Percentiles rank a stretch among this genome's conserved stretches.
These are phyloP conservation scores for Leccinum angustisporum DNA, from an alignment of 1,284 basidiomycete genomes.

Conservation along the genomic window DNA sequence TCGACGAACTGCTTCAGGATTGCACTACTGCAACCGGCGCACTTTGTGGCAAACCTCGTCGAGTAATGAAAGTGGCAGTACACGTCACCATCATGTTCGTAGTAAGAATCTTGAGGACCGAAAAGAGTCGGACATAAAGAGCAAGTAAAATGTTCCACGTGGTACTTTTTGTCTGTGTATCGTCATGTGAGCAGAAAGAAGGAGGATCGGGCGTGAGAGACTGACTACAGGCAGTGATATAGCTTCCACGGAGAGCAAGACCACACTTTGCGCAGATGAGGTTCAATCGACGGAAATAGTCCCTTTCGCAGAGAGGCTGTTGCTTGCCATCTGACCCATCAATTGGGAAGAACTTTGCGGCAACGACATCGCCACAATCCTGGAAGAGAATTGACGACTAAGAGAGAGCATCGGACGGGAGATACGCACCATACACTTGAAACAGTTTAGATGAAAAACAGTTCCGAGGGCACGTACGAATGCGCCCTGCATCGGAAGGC, in stretches of 20 bases:
- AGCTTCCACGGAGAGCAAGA: slow-evolving; percentile 92
- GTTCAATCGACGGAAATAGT: slow-evolving; percentile 95
- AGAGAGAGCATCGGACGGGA: slow-evolving; percentile 1
- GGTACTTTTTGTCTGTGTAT: slow-evolving; percentile 89
- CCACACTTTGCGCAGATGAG: slow-evolving; percentile 97
- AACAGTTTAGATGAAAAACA: slow-evolving; percentile 95
- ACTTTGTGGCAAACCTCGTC: slow-evolving; percentile 97
- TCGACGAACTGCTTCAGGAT: slow-evolving; percentile 99
- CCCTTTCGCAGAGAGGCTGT: slow-evolving; percentile 94
- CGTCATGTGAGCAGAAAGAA: slow-evolving; percentile 15
- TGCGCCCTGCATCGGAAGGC: slow-evolving; percentile 84
- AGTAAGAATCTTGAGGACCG: slow-evolving; percentile 98
- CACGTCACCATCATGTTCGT: slow-evolving; percentile 95
- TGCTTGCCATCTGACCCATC: slow-evolving; percentile 84
- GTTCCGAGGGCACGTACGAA: slow-evolving; percentile 95
- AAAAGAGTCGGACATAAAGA: slow-evolving; percentile 95
- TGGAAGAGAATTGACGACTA: slow-evolving; percentile 36
- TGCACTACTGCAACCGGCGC: slow-evolving; percentile 96
- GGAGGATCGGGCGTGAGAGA: slow-evolving; percentile 27
- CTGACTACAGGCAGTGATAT: slow-evolving; percentile 98
- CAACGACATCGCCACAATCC: slow-evolving; percentile 97
- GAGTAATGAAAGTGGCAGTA: slow-evolving; percentile 99
- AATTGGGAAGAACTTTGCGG: slow-evolving; percentile 98
- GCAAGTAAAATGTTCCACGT: slow-evolving; percentile 99
- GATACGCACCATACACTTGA: slow-evolving; percentile 86